phyloP scores from a whole-genome alignment of 2,329 filamentous ascomycete genomes.

The Colletotrichum noveboracense region DNA sequence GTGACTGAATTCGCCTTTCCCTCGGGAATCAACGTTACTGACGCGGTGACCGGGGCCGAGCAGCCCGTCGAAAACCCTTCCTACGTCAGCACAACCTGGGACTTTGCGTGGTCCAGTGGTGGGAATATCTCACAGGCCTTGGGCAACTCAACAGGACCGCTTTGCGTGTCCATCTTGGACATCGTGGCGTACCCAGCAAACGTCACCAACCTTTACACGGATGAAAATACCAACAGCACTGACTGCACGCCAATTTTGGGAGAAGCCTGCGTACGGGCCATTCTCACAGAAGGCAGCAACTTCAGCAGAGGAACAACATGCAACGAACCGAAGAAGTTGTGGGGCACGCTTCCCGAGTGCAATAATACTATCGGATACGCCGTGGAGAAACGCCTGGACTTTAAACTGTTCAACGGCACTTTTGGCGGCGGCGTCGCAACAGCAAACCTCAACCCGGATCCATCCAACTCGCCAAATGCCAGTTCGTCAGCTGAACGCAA shows the following conservation, averaged over 20 bases:
- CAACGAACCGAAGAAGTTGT: background rate
- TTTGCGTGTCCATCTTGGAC: background rate
- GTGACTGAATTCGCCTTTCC: background rate
- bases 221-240: background rate
- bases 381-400: background rate
- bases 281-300: background rate
- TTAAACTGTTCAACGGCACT: background rate
- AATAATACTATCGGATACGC: background rate
- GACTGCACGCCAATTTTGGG: background rate
- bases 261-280: background rate
- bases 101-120: background rate
- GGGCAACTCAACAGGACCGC: background rate
- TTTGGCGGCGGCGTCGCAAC: background rate
- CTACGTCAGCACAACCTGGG: background rate
- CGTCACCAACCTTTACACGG: background rate
- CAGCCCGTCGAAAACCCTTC: background rate
- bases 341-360: background rate
- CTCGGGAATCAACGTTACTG: background rate
- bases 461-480: background rate
- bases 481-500: background rate
- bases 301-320: background rate
- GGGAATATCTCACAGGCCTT: background rate
- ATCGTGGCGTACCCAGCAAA: constrained; percentile 17
- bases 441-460: background rate
- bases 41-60: background rate